Conservation (phyloP, 2,329 filamentous ascomycete species). For the Ophiostoma sp. region DNA sequence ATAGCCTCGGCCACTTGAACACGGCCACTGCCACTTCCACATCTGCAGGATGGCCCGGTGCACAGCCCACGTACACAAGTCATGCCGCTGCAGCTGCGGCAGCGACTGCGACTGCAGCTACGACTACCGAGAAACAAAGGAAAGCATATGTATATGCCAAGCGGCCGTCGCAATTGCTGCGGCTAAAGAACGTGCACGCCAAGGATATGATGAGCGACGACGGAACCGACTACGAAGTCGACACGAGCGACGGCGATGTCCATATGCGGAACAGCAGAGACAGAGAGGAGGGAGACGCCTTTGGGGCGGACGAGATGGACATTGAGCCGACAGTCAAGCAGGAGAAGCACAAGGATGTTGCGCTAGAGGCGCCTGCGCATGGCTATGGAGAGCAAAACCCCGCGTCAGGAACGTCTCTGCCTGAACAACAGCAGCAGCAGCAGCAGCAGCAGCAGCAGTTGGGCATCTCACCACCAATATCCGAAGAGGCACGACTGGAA, state of each 20-base stretch:
- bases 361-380: not conserved
- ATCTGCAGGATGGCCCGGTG: not conserved
- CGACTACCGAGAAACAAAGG: not conserved
- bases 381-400: not conserved
- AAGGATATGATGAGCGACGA: not conserved
- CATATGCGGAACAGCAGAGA: not conserved
- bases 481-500: conserved; percentile 29
- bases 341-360: not conserved
- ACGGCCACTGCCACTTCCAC: not conserved
- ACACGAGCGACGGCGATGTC: not conserved
- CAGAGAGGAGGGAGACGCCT: not conserved
- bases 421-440: not conserved
- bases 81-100: not conserved
- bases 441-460: not conserved
- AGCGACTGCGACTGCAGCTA: not conserved
- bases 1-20: not conserved
- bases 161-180: not conserved
- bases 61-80: not conserved
- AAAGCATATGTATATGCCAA: not conserved
- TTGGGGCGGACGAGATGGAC: not conserved
- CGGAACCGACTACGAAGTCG: not conserved
- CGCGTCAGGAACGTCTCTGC: not conserved
- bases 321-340: not conserved
- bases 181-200: conserved; percentile 10
- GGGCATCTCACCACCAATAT: not conserved